Evolutionary conservation across 768 basidiomycete species (phyloP).

Genomic region (Lactarius evosmus): DNA sequence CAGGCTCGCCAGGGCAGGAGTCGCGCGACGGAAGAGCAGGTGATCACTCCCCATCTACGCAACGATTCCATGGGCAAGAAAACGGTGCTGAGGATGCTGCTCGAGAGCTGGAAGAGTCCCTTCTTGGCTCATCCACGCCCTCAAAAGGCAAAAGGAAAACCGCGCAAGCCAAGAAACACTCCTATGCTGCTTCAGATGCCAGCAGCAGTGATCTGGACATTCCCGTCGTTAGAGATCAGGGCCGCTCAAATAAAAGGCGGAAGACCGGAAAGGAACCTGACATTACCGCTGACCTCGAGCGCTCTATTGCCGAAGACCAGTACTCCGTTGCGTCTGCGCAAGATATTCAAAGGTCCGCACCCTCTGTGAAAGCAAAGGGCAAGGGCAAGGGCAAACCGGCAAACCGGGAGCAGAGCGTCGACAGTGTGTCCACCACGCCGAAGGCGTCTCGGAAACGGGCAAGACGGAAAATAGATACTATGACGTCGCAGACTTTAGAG

Average conservation of each 20-base stretch:
- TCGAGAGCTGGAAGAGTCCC: constrained; percentile 53
- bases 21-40: constrained; percentile 23
- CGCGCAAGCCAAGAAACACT: constrained; percentile 46
- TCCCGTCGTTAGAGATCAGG: constrained; percentile 39
- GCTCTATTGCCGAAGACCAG: constrained; percentile 48
- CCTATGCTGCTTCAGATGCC: constrained; percentile 50
- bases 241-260: constrained; percentile 57
- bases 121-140: constrained; percentile 39
- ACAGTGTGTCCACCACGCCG: constrained; percentile 52
- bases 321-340: constrained; percentile 40
- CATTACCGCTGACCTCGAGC: constrained; percentile 30
- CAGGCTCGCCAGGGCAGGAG: constrained; percentile 36
- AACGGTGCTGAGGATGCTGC: constrained; percentile 53
- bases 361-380: constrained; percentile 48
- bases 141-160: constrained; percentile 46
- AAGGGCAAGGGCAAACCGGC: constrained; percentile 44
- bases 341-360: constrained; percentile 1
- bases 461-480: constrained; percentile 52
- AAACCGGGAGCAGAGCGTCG: constrained; percentile 52
- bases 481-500: constrained; percentile 51
- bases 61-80: constrained; percentile 26
- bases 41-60: constrained; percentile 26
- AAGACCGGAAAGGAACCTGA: constrained; percentile 49
- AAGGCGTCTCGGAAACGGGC: constrained; percentile 55
- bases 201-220: constrained; percentile 54